Evolutionary conservation across 1,284 basidiomycete species (phyloP), one percentile per base, ranked within the genome.

Genomic region (Wallemia mellicola): DNA sequence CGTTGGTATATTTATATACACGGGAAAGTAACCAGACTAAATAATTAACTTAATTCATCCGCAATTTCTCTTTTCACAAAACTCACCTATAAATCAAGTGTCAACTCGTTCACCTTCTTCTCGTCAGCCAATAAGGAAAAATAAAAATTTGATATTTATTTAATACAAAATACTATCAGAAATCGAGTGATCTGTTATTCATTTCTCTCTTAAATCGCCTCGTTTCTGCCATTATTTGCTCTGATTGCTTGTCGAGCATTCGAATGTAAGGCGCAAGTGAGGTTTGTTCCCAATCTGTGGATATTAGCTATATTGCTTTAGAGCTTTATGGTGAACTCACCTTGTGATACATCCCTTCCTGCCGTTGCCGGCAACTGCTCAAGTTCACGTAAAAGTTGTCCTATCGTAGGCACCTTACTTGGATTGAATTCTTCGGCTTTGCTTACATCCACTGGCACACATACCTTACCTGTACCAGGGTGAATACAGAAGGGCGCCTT

Each of bases 401-500:
- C 76, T 2, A 92, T 83, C 0, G 86, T 94, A 1, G 92, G 94
- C 9, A 94, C 88, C 0, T 67, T 68, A 60, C 78, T 79, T 0
- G 92, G 94, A 67, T 94, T 80, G 67, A 98, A 99, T 0, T 77
- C 73, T 60, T 86, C 79, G n/a, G 92, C 79, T 28, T 72, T 69
- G 28, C 71, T 72, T 1, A 87, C 83, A 66, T 94, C 82, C 27
- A 98, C 74, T 1, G 94, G 94, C 0, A 98, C 86, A 70, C 92
- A 99, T 11, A 99, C 80, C 48, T 89, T 79, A 1, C 91, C 91
- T 73, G 62, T 98, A 62, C 87, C 87, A 0, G 94, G 92, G 70
- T 99, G 92, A 0, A 98, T 75, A 67, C 89, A 94, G 71, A 99
- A 98, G 0, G 94, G 94, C 26, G 87, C 82, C 71, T 99, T 99